Evolutionary conservation across 345 rosid species (phyloP).

Genomic region (Gossypium stocksii): DNA sequence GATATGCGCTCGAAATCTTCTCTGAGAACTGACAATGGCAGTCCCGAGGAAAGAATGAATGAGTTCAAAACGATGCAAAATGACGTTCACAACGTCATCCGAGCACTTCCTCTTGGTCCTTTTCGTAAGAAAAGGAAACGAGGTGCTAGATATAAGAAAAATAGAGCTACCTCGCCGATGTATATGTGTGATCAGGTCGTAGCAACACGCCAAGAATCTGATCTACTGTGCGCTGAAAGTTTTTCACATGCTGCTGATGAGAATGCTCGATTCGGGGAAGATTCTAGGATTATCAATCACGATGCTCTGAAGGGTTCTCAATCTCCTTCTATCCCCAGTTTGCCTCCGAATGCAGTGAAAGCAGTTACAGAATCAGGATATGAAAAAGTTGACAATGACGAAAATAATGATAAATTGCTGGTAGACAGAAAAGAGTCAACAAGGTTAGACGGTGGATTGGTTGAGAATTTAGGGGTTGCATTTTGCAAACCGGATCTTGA

Average conservation of each 20-base stretch:
- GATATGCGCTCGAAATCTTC: conserved; percentile 11
- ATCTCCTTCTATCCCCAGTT: conserved; percentile 16
- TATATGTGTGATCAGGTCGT: conserved; percentile 12
- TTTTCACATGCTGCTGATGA: conserved; percentile 11
- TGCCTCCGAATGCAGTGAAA: conserved; percentile 23
- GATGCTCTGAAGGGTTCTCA: conserved; percentile 23
- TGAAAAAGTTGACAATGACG: conserved; percentile 18
- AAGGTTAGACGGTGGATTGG: conserved; percentile 29
- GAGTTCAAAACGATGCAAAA: conserved; percentile 21
- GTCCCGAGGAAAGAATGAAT: conserved; percentile 22
- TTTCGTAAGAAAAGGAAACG: conserved; percentile 41
- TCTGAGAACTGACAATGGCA: conserved; percentile 14
- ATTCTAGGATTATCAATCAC: conserved; percentile 17
- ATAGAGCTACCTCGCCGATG: conserved; percentile 12
- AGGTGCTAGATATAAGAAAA: conserved; percentile 32
- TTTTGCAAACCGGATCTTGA: conserved; percentile 23
- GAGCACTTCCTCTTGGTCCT: conserved; percentile 19
- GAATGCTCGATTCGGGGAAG: conserved; percentile 19
- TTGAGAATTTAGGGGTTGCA: conserved; percentile 28
- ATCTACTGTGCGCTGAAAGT: conserved; percentile 11
- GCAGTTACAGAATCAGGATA: conserved; percentile 20
- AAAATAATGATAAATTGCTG: conserved; percentile 19
- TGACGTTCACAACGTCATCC: conserved; percentile 11
- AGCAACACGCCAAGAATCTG: conserved; percentile 19
- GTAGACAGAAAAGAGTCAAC: conserved; percentile 22